Base-by-base conservation (phyloP, 805 yeast genomes). In the Gaillardinia entomophila region DNA sequence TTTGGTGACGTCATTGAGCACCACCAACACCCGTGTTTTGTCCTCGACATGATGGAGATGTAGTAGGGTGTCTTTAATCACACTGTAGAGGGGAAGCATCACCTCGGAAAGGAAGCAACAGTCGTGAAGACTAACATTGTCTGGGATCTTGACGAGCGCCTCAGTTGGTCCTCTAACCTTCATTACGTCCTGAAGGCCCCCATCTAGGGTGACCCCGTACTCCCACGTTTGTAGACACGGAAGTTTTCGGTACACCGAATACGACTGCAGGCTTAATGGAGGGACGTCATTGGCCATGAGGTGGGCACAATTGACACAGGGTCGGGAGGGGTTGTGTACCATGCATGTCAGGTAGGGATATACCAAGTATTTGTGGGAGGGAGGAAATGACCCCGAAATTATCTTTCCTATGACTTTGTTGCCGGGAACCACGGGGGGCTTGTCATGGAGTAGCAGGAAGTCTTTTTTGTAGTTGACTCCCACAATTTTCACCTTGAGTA, bases 171-270 rank as follows among this genome's bases (percentile, higher is more conserved):
- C 29, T 6, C 42, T 43, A 3, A 64, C 45, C 24, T 51, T 46
- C 19, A 65, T 38, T 35, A 38, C 57, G 27, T 64, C 68, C 40
- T 63, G 69, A 13, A 65, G 41, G 3, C 70, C 70, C 6, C 71
- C 71, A 30, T 63, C 58, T 3, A 64, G 30, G 29, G 56, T 57
- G 10, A 32, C 34, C 2, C 71, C 71, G 41, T 57, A 60, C 4
- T 48, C 50, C 30, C 50, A 43, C 18, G 40, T 34, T 3, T 34
- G 30, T 3, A 41, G 16, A 34, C 71, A 64, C 3, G 52, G 50
- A 32, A 35, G 35, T 12, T 35, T 30, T 22, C 30, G 32, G 28
- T 51, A 48, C 6, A 38, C 28, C 2, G 28, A 33, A 31, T 44
- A 46, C 6, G 34, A 31, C 28, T 28, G 26, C 24, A 13, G 11